A percentile compares a stretch with the other conserved stretches of the same genome.
Evolutionary conservation across 495 filamentous ascomycete species (phyloP).

Genomic region (Viridothelium virens): DNA sequence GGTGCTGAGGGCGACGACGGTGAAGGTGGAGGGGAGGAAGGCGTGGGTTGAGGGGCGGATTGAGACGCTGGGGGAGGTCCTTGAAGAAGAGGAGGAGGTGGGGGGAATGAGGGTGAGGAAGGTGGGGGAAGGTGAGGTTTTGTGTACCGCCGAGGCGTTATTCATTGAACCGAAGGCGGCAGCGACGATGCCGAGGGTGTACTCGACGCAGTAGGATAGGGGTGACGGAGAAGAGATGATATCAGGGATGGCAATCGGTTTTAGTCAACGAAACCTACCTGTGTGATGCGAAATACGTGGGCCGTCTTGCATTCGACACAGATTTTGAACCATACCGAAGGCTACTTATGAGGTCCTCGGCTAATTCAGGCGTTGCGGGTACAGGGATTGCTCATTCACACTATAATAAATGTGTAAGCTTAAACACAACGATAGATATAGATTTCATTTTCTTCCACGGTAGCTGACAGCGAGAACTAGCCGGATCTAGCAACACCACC

Average conservation of each 20-base stretch:
- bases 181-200: slow-evolving; percentile 44
- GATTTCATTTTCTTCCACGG: background rate
- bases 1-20: slow-evolving; percentile 71
- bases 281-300: background rate
- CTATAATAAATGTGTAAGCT: background rate
- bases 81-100: slow-evolving; percentile 11
- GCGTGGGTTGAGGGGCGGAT: slow-evolving; percentile 92
- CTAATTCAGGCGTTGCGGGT: too few species aligned
- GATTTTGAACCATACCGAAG: too few species aligned
- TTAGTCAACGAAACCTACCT: background rate
- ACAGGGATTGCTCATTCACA: too few species aligned
- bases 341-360: too few species aligned
- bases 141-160: slow-evolving; percentile 73
- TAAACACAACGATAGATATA: background rate
- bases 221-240: background rate
- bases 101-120: slow-evolving; percentile 17
- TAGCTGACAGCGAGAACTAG: background rate
- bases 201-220: background rate
- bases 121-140: slow-evolving; percentile 37
- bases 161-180: slow-evolving; percentile 87
- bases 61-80: slow-evolving; percentile 54
- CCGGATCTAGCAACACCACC: background rate
- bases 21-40: slow-evolving; percentile 87
- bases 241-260: background rate
- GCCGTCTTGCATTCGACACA: too few species aligned